phyloP scores from a whole-genome alignment of 345 rosid species.

The Corchorus olitorius region DNA sequence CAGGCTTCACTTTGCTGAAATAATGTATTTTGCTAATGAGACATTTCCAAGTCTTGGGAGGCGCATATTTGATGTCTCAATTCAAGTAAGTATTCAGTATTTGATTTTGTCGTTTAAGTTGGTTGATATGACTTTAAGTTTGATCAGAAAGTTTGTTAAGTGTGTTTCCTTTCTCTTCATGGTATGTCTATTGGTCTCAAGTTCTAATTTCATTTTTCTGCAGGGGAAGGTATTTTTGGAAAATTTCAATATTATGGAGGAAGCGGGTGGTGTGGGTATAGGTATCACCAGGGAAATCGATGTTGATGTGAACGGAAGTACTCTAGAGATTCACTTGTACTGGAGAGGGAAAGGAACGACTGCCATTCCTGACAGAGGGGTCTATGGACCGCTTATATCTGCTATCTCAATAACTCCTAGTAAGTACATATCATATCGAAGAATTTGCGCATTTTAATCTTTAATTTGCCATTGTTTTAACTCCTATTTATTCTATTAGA shows the following conservation, averaged over 20 bases:
- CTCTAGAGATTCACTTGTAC: conserved; percentile 70
- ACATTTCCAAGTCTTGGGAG: conserved; percentile 63
- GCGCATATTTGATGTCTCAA: conserved; percentile 71
- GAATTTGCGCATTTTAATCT: neutral
- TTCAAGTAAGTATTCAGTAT: conserved; percentile 57
- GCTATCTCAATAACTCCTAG: conserved; percentile 77
- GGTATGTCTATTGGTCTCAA: neutral
- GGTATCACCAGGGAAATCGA: conserved; percentile 30
- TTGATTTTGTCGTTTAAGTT: neutral
- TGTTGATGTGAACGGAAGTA: conserved; percentile 53
- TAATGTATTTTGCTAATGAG: conserved; percentile 57
- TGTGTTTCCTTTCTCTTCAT: neutral
- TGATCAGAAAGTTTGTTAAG: neutral
- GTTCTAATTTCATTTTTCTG: neutral
- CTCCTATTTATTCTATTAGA: conserved; percentile 39
- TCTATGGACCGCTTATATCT: conserved; percentile 88
- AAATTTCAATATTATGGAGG: conserved; percentile 66
- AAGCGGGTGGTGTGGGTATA: conserved; percentile 75
- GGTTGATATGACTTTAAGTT: neutral
- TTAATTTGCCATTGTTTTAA: neutral
- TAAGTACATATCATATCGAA: conserved; percentile 34
- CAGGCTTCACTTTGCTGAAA: conserved; percentile 85
- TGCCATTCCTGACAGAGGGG: conserved; percentile 62
- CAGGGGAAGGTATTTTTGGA: conserved; percentile 60
- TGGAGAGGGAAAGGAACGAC: conserved; percentile 90